phyloP scores from a whole-genome alignment of 306 rosid genomes.

The Morella rubra region DNA sequence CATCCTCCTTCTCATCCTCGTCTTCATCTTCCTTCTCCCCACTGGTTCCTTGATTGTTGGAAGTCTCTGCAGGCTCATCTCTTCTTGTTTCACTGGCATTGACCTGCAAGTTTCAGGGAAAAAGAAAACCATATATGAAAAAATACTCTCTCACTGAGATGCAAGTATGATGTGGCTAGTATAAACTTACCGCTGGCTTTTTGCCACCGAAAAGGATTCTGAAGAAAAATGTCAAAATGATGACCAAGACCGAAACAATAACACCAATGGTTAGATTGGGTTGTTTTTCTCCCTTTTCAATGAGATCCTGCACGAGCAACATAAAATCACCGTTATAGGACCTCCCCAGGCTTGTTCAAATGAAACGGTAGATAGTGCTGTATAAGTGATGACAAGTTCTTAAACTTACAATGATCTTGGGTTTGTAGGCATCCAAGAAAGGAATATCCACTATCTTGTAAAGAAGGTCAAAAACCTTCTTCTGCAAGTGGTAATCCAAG shows the following conservation, averaged over 20 bases:
- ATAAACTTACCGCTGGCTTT: constrained; percentile 36
- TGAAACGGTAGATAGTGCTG: not conserved
- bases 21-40: constrained; percentile 54
- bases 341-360: not conserved
- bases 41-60: constrained; percentile 33
- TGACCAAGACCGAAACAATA: constrained; percentile 52
- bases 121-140: not conserved
- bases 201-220: constrained; percentile 77
- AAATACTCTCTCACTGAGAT: not conserved
- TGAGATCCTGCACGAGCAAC: constrained; percentile 56
- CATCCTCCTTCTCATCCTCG: constrained; percentile 33
- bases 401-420: constrained; percentile 54
- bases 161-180: not conserved
- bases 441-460: constrained; percentile 82
- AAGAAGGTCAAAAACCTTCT: constrained; percentile 75
- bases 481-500: constrained; percentile 47
- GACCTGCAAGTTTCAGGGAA: constrained; percentile 34
- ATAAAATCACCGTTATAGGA: not conserved
- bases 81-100: constrained; percentile 38
- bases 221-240: constrained; percentile 56
- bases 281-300: constrained; percentile 76
- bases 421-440: constrained; percentile 62
- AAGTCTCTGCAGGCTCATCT: constrained; percentile 37
- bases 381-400: not conserved
- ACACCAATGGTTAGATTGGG: constrained; percentile 78